Evolutionary conservation across 2,329 filamentous ascomycete species (phyloP).

Genomic region (Periconia macrospinosa): DNA sequence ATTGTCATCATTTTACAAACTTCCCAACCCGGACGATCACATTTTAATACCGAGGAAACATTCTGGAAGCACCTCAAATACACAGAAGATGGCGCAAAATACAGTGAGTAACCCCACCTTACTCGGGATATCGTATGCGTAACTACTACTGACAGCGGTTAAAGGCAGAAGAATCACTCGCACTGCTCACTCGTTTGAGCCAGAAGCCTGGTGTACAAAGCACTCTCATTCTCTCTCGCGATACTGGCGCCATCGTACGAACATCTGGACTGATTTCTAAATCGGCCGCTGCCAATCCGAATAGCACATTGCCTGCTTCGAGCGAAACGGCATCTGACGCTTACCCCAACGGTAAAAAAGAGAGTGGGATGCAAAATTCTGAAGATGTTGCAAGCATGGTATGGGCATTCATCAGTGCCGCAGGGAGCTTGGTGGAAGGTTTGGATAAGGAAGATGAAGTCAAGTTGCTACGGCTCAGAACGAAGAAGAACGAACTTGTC

Average conservation of each 20-base stretch:
- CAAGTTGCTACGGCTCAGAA: conserved; percentile 73
- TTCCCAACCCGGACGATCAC: background rate
- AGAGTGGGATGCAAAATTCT: conserved; percentile 59
- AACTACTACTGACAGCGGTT: conserved; percentile 1
- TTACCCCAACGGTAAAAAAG: conserved; percentile 39
- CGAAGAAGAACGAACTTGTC: conserved; percentile 83
- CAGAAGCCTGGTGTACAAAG: conserved; percentile 80
- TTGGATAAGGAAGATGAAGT: conserved; percentile 78
- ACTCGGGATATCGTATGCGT: background rate
- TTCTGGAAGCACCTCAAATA: background rate
- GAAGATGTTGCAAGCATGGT: conserved; percentile 77
- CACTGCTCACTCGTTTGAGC: conserved; percentile 68
- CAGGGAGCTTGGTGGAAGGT: conserved; percentile 70
- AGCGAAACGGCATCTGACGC: conserved; percentile 31
- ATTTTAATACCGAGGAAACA: background rate
- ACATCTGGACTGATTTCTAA: conserved; percentile 70
- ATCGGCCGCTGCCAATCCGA: conserved; percentile 54
- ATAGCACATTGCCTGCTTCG: conserved; percentile 41
- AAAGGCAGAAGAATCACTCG: conserved; percentile 61
- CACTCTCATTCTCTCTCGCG: conserved; percentile 73
- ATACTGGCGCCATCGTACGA: conserved; percentile 73
- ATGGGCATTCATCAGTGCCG: conserved; percentile 72
- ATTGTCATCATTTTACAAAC: background rate
- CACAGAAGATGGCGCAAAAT: conserved; percentile 29
- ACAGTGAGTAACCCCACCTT: conserved; percentile 16